Evolutionary conservation across 2,329 filamentous ascomycete genomes (phyloP).

Genomic region (Arthrobotrys conoides): DNA sequence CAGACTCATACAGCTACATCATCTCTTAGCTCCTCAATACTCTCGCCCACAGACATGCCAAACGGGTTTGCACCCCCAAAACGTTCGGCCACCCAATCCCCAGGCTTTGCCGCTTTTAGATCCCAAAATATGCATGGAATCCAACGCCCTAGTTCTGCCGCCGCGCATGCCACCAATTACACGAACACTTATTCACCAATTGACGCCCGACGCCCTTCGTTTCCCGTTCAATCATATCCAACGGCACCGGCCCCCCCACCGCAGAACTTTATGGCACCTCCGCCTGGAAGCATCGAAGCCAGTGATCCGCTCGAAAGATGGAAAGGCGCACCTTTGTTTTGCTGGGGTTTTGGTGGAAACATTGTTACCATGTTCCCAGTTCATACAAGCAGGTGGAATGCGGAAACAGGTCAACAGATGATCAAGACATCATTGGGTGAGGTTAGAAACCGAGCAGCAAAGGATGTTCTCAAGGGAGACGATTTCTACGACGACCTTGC

Average conservation of each 20-base stretch:
- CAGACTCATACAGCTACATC: slow-evolving; percentile 65
- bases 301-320: slow-evolving; percentile 87
- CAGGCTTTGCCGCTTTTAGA: slow-evolving; percentile 66
- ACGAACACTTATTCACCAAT: slow-evolving; percentile 66
- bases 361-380: slow-evolving; percentile 85
- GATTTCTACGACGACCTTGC: slow-evolving; percentile 74
- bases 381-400: slow-evolving; percentile 62
- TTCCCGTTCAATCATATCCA: slow-evolving; percentile 40
- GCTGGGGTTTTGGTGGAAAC: slow-evolving; percentile 88
- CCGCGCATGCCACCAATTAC: slow-evolving; percentile 66
- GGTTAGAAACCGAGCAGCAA: slow-evolving; percentile 81
- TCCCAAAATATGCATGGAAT: slow-evolving; percentile 65
- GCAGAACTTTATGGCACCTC: slow-evolving; percentile 71
- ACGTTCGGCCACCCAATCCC: slow-evolving; percentile 76
- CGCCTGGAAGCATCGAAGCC: slow-evolving; percentile 70
- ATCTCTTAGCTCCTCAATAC: slow-evolving; percentile 57
- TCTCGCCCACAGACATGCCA: slow-evolving; percentile 49
- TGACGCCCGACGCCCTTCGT: slow-evolving; percentile 62
- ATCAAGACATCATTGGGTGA: slow-evolving; percentile 87
- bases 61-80: slow-evolving; percentile 72
- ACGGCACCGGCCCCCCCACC: slow-evolving; percentile 66
- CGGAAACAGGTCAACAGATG: slow-evolving; percentile 62
- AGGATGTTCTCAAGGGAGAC: slow-evolving; percentile 78
- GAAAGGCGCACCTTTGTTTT: slow-evolving; percentile 88
- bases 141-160: slow-evolving; percentile 72